phyloP scores from a whole-genome alignment of 352 stramenopile genomes.

The Pythium rhizo-oryzae region DNA sequence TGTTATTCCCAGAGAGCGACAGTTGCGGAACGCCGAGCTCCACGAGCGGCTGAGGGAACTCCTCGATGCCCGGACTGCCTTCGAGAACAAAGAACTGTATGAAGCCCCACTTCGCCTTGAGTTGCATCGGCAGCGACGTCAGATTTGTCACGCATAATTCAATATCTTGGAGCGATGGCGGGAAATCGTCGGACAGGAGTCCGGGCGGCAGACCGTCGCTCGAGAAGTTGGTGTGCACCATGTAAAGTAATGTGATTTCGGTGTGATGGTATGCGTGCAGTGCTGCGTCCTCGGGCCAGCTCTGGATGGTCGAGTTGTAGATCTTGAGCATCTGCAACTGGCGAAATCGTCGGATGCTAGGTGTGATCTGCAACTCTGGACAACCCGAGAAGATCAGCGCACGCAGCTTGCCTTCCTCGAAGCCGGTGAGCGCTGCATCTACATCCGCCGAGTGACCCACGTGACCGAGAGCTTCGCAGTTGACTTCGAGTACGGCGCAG shows the following conservation, averaged over 20 bases:
- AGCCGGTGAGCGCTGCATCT: not conserved
- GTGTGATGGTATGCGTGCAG: constrained; percentile 7
- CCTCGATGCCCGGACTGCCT: not conserved
- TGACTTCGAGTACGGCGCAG: constrained; percentile 21
- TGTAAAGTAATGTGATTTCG: constrained; percentile 14
- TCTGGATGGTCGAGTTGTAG: constrained; percentile 28
- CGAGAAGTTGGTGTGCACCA: constrained; percentile 13
- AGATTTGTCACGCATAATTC: constrained; percentile 24
- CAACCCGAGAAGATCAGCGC: constrained; percentile 27
- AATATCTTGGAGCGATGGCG: constrained; percentile 12
- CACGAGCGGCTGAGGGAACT: constrained; percentile 7
- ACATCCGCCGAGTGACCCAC: constrained; percentile 1
- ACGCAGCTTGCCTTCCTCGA: not conserved
- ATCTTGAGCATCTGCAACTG: constrained; percentile 20
- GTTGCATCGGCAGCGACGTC: not conserved
- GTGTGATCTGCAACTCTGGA: constrained; percentile 11
- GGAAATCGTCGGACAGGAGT: constrained; percentile 10
- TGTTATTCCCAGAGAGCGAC: constrained; percentile 12
- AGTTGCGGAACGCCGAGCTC: constrained; percentile 9
- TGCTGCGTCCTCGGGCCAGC: constrained; percentile 14
- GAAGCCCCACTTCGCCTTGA: constrained; percentile 10
- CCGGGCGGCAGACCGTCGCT: not conserved
- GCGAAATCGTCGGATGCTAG: constrained; percentile 10
- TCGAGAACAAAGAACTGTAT: constrained; percentile 22
- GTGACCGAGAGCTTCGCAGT: constrained; percentile 11